Evolutionary conservation across 1,139 yeast species (phyloP), one percentile per base, ranked within the genome.

Genomic region (Pichia sp.): DNA sequence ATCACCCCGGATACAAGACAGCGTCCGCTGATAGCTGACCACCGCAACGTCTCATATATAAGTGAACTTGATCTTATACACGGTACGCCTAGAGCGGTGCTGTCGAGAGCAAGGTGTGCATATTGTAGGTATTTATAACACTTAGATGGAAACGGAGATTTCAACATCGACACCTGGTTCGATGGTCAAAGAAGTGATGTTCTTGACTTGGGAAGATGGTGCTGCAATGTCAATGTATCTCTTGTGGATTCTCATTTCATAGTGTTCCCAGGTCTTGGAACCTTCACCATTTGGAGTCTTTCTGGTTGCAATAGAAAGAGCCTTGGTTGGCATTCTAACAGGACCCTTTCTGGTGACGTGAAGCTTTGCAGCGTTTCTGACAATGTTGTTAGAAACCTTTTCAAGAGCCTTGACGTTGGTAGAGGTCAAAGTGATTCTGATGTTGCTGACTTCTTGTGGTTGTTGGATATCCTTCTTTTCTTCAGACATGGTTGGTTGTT

Each of bases 261-360:
- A 93, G 62, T 94, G 74, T 69, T 93, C 99, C 96, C 96, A 93
- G 62, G 99, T 93, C 88, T 93, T 91, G 62, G 98, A 91, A 88
- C 99, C 99, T 78, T 93, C 97, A 88, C 99, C 99, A 72, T 93
- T 93, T 64, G 99, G 99, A 66, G 98, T 82, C 87, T 93, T 93
- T 85, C 99, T 88, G 84, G 99, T 91, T 75, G 95, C 79, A 75
- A 93, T 79, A 74, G 84, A 87, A 66, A 93, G 84, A 59, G 84
- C 94, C 83, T 88, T 93, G 73, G 98, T 93, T 75, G 99, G 99
- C 76, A 93, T 74, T 83, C 98, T 86, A 65, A 93, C 96, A 59
- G 98, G 98, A 63, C 99, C 99, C 78, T 86, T 85, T 78, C 81
- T 84, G 69, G 76, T 77, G 63, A 86, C 76, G 63, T 81, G 69